Percentiles rank a stretch among this genome's conserved stretches.
These are phyloP conservation scores for Cyanidium caldarium DNA, from an alignment of 23 red algal species.

Conservation along the genomic window DNA sequence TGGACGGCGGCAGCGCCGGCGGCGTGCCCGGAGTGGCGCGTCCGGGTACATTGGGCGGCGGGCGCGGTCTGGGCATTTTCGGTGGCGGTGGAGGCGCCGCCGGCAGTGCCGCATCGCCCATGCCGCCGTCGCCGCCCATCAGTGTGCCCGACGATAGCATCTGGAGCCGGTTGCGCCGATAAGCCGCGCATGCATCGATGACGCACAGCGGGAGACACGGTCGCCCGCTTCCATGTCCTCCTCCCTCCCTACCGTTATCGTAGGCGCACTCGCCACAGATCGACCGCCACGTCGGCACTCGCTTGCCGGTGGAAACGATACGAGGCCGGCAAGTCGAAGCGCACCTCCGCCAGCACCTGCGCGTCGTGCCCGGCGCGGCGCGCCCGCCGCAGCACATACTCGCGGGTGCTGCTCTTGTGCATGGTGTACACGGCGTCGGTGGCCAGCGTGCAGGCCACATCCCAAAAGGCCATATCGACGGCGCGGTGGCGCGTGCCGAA, in stretches of 20 bases:
- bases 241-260: too few relatives aligned
- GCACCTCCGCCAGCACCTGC: conserved; percentile 46
- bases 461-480: conserved; percentile 58
- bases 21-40: too few relatives aligned
- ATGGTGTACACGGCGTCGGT: conserved; percentile 46
- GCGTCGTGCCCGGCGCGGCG: conserved; percentile 7
- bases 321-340: conserved; percentile 49
- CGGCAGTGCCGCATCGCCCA: not conserved
- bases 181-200: not conserved
- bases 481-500: conserved; percentile 74
- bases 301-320: conserved; percentile 43
- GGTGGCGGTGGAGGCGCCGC: not conserved
- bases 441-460: conserved; percentile 10
- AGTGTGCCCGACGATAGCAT: not conserved
- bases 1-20: not conserved
- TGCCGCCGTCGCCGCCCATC: not conserved
- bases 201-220: too few relatives aligned
- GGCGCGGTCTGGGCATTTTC: not conserved
- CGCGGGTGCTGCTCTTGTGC: conserved; percentile 86
- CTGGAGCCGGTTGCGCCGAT: not conserved
- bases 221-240: too few relatives aligned
- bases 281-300: conserved; percentile 46
- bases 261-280: conserved; percentile 47
- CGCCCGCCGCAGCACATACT: conserved; percentile 19
- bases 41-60: too few relatives aligned